Conservation (phyloP, 345 rosid species). For the Fremontodendron californicum region DNA sequence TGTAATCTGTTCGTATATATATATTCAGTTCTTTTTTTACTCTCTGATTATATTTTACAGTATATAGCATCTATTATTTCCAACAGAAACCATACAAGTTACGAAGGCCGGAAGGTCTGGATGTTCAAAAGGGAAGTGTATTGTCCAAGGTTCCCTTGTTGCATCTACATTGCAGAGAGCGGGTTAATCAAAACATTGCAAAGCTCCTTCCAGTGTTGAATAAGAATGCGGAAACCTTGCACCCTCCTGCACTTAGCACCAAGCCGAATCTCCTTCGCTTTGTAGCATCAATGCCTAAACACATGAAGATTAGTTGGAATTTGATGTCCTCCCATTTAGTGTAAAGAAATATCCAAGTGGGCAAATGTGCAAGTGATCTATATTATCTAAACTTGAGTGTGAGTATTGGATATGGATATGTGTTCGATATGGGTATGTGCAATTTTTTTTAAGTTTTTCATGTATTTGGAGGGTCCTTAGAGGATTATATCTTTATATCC, state of each 20-base stretch:
- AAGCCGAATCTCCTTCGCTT: slow-evolving; percentile 66
- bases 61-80: no score
- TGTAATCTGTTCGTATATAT: no score
- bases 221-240: slow-evolving; percentile 29
- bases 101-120: slow-evolving; percentile 77
- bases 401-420: no score
- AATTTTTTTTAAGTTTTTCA: no score
- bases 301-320: slow-evolving; percentile 96
- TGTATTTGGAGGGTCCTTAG: no score
- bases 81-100: slow-evolving; percentile 68
- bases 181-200: slow-evolving; percentile 76
- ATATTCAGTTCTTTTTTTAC: no score
- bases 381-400: no score
- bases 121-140: slow-evolving; percentile 91
- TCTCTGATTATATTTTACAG: no score
- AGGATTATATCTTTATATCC: no score
- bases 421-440: no score
- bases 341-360: slow-evolving; percentile 13
- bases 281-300: slow-evolving; percentile 77
- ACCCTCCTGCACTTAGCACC: slow-evolving; percentile 18
- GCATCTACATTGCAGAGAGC: slow-evolving; percentile 84
- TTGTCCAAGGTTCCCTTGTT: slow-evolving; percentile 81
- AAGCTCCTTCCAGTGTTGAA: slow-evolving; percentile 48
- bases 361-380: no score
- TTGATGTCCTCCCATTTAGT: slow-evolving; percentile 86